These are phyloP conservation scores for Alternaria triticimaculans DNA, from an alignment of 2,329 filamentous ascomycete genomes.

Conservation along the genomic window DNA sequence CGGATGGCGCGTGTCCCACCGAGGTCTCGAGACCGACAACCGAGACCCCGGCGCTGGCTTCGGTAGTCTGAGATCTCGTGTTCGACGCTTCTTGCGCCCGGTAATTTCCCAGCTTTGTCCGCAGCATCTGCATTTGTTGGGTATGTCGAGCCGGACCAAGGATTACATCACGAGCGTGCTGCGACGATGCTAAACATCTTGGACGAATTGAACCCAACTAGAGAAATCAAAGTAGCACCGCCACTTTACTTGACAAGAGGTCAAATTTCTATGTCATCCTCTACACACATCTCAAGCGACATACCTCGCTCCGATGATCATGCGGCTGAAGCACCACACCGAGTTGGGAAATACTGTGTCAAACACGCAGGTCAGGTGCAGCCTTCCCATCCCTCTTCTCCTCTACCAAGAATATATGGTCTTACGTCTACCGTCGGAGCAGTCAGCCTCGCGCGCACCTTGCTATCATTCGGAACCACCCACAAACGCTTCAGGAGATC, in stretches of 20 bases:
- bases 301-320: neutral
- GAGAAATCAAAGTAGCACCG: neutral
- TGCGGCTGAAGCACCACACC: neutral
- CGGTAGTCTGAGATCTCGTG: constrained; percentile 15
- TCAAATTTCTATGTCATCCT: neutral
- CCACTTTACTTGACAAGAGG: neutral
- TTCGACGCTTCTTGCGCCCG: neutral
- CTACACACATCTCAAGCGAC: neutral
- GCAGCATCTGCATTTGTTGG: constrained; percentile 3
- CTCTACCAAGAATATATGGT: neutral
- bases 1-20: constrained; percentile 14
- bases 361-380: constrained; percentile 7
- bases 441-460: neutral
- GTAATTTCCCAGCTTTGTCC: neutral
- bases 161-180: neutral
- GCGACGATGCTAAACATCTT: neutral
- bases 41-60: constrained; percentile 10
- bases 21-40: constrained; percentile 13
- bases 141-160: neutral
- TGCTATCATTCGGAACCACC: neutral
- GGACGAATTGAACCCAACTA: accelerated
- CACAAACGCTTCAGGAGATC: neutral
- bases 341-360: neutral
- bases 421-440: neutral
- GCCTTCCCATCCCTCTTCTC: neutral